These are phyloP conservation scores for Tylopilus cervinicoccineus DNA, from an alignment of 768 basidiomycete genomes.

Conservation along the genomic window DNA sequence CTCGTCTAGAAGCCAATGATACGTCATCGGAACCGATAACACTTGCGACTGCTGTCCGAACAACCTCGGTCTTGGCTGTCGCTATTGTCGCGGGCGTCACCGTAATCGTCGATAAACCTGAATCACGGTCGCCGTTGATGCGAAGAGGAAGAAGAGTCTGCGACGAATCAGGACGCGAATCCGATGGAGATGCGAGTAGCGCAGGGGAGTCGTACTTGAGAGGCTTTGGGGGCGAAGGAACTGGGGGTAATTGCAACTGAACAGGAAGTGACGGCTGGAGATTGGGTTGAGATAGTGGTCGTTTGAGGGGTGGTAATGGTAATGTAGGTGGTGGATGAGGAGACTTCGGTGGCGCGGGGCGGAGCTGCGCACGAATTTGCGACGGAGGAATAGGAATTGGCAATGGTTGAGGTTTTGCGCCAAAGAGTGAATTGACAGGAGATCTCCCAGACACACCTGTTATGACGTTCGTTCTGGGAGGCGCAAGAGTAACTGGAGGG, in stretches of 20 bases:
- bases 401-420: conserved; percentile 22
- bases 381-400: conserved; percentile 25
- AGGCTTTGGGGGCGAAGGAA: conserved; percentile 3
- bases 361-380: conserved; percentile 29
- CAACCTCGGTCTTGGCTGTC: conserved; percentile 45
- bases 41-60: conserved; percentile 49
- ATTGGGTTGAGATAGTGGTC: conserved; percentile 12
- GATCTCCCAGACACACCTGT: conserved; percentile 22
- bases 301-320: conserved; percentile 25
- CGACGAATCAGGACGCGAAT: conserved; percentile 18
- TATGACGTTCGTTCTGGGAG: conserved; percentile 18
- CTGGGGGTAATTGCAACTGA: conserved; percentile 9
- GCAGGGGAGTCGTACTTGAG: neutral
- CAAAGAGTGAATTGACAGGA: conserved; percentile 23
- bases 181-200: neutral
- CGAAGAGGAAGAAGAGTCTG: conserved; percentile 16
- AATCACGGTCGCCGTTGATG: conserved; percentile 27
- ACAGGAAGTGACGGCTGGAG: conserved; percentile 1
- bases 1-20: conserved; percentile 14
- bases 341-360: conserved; percentile 23
- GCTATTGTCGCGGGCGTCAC: conserved; percentile 42
- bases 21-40: conserved; percentile 37
- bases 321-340: conserved; percentile 17
- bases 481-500: conserved; percentile 7
- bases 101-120: conserved; percentile 38